These are phyloP conservation scores for Cercospora janseana DNA, from an alignment of 2,329 filamentous ascomycete genomes.

Conservation along the genomic window DNA sequence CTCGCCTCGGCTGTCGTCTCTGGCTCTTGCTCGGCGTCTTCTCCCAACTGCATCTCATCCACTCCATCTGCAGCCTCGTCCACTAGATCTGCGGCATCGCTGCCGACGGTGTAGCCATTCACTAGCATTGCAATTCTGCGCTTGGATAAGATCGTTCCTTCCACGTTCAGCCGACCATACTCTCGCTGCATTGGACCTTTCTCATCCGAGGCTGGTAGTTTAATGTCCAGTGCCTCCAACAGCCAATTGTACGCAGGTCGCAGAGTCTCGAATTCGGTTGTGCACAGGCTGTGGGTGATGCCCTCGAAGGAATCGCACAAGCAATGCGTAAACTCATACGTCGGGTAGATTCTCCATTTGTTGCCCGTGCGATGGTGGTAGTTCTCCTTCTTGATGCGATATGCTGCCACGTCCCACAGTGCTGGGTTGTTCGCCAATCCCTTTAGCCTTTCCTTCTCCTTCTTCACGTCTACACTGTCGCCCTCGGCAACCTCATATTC, in stretches of 20 bases:
- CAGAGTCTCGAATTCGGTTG: conserved; percentile 83
- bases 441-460: conserved; percentile 38
- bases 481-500: conserved; percentile 37
- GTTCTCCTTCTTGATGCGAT: conserved; percentile 72
- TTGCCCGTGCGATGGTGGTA: conserved; percentile 76
- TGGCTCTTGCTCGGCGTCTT: conserved; percentile 42
- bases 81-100: conserved; percentile 24
- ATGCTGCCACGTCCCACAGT: conserved; percentile 95
- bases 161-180: conserved; percentile 74
- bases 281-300: conserved; percentile 90
- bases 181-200: conserved; percentile 82
- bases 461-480: conserved; percentile 36
- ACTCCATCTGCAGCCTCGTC: conserved; percentile 34
- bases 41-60: conserved; percentile 44
- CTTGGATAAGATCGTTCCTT: conserved; percentile 84
- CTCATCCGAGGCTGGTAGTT: conserved; percentile 60
- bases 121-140: conserved; percentile 79
- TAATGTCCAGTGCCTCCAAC: conserved; percentile 75
- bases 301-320: conserved; percentile 88
- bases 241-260: conserved; percentile 89
- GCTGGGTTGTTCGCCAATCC: conserved; percentile 72
- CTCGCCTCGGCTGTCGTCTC: conserved; percentile 29
- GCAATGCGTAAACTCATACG: conserved; percentile 85
- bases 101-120: conserved; percentile 53
- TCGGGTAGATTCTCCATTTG: conserved; percentile 91